A percentile compares a stretch with the other conserved stretches of the same genome.
Evolutionary conservation across 257 asterid species (phyloP).

Genomic region (Ilex aquifolium): DNA sequence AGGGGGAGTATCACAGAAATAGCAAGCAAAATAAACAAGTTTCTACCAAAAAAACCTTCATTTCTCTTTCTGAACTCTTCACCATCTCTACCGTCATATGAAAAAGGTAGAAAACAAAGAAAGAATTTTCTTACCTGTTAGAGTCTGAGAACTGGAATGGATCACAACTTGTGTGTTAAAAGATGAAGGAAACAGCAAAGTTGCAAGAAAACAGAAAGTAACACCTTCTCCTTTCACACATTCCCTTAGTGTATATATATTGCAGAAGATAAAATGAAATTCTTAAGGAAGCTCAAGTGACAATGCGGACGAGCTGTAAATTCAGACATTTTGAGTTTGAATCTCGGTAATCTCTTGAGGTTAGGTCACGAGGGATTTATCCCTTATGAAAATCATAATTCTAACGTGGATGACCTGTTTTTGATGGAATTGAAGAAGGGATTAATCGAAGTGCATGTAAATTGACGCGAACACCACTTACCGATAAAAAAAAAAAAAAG

Average conservation of each 20-base stretch:
- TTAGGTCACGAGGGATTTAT: too few species aligned
- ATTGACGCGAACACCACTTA: too few species aligned
- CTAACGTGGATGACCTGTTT: too few species aligned
- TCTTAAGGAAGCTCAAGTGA: too few species aligned
- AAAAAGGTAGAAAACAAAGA: background rate
- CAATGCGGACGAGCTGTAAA: too few species aligned
- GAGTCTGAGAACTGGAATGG: background rate
- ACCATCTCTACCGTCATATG: too few species aligned
- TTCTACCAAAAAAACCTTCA: conserved; percentile 12
- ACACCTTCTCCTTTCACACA: background rate
- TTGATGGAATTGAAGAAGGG: too few species aligned
- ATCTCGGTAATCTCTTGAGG: too few species aligned
- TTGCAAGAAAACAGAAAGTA: background rate
- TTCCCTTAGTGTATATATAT: background rate
- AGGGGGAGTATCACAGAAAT: background rate
- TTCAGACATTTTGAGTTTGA: too few species aligned
- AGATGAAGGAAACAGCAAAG: background rate
- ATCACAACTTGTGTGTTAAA: background rate
- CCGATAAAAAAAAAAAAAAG: too few species aligned
- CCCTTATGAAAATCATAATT: too few species aligned
- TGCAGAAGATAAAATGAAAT: conserved; percentile 16
- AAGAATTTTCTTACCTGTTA: background rate
- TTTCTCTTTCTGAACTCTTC: conserved; percentile 9
- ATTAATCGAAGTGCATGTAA: too few species aligned
- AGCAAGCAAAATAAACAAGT: conserved; percentile 3